Conservation (phyloP, 768 basidiomycete species). For the Trametes meyenii region DNA sequence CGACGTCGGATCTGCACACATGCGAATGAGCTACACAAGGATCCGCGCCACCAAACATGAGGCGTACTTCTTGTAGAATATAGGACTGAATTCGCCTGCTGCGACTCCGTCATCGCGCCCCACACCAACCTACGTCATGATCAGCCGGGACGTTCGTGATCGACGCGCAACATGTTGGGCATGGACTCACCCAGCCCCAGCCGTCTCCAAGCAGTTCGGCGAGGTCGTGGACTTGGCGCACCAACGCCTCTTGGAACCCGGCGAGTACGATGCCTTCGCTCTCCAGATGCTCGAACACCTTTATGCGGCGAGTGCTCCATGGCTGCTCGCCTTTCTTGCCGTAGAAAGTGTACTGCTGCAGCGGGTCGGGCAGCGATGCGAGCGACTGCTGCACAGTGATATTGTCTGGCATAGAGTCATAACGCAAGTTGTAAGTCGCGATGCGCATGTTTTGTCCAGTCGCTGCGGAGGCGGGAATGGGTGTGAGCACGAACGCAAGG, state of each 20-base stretch:
- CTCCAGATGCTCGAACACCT: constrained; percentile 49
- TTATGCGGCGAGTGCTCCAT: constrained; percentile 54
- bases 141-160: neutral
- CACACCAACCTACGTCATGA: constrained; percentile 49
- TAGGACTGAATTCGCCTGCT: constrained; percentile 62
- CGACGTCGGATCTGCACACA: constrained; percentile 36
- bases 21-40: neutral
- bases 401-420: constrained; percentile 53
- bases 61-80: constrained; percentile 56
- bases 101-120: constrained; percentile 61
- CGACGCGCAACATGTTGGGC: neutral
- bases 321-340: constrained; percentile 46
- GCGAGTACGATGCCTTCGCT: constrained; percentile 44
- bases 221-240: constrained; percentile 60
- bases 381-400: constrained; percentile 52
- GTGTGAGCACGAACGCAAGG: constrained; percentile 4
- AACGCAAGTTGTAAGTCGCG: constrained; percentile 57
- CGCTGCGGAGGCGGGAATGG: neutral
- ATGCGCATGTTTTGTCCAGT: constrained; percentile 33
- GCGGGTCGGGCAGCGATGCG: constrained; percentile 45
- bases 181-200: constrained; percentile 52
- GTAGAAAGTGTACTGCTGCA: constrained; percentile 38
- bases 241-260: constrained; percentile 57
- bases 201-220: constrained; percentile 53
- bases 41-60: neutral